These are phyloP conservation scores for Aspergillus sclerotioniger DNA, from an alignment of 495 filamentous ascomycete genomes.

Conservation along the genomic window DNA sequence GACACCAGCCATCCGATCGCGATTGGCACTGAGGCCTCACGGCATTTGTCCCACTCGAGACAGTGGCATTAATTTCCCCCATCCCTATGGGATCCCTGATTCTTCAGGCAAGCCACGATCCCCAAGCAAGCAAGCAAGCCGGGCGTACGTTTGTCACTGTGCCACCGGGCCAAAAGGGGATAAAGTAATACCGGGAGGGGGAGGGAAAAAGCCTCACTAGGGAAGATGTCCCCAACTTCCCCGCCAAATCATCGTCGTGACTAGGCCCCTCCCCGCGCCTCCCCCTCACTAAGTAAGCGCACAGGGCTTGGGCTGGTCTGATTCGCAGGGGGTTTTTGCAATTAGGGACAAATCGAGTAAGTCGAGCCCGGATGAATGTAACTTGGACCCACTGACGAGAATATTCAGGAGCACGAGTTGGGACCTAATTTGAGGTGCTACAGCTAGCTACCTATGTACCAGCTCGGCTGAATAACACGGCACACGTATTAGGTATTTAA, in stretches of 20 bases:
- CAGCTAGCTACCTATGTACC: too few species aligned
- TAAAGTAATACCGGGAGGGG: not conserved
- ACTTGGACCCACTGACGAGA: conserved; percentile 1
- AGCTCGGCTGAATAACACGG: not conserved
- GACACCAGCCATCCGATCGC: not conserved
- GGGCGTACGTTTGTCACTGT: not conserved
- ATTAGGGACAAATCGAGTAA: not conserved
- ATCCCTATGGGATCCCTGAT: not conserved
- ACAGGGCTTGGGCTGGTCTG: conserved; percentile 1
- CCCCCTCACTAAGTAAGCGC: conserved; percentile 2
- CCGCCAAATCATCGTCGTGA: conserved; percentile 3
- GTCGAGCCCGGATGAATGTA: not conserved
- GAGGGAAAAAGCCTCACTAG: conserved; percentile 1
- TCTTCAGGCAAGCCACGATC: not conserved
- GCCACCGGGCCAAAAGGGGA: not conserved
- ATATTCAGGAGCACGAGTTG: not conserved
- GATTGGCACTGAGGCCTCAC: not conserved
- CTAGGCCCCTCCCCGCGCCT: not conserved
- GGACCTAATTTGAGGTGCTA: not conserved
- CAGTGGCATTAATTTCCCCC: not conserved
- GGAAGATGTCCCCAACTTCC: not conserved
- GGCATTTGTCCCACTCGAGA: not conserved
- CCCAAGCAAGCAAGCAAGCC: not conserved
- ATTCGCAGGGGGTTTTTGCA: not conserved
- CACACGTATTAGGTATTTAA: too few species aligned